Evolutionary conservation across 371 early-diverging fungal genomes (phyloP), one percentile per base, ranked within the genome.

Genomic region (Mycotypha africana): DNA sequence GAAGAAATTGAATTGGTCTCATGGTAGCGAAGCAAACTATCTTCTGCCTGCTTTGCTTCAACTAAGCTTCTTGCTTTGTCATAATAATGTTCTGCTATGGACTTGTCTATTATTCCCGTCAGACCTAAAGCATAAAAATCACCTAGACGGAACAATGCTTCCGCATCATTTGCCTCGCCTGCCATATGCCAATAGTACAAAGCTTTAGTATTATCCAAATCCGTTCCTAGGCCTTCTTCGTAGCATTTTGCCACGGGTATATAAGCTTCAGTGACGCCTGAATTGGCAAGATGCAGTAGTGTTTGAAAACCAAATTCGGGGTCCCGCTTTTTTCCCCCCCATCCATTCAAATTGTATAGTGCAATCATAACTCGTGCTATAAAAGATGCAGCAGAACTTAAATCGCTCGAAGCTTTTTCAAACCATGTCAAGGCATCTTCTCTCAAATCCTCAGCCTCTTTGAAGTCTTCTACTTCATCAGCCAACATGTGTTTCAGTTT

Each of bases 171-270:
- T 33, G 47, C 36, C 2, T 55, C 61, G n/a, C 58, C 64, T 14
- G 67, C 63, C 42, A 52, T 49, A 16, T 52, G 50, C 67, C 67
- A 67, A 31, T 51, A 67, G 1, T 26, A 28, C 9, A 58, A 25
- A 3, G 67, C 63, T 34, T 60, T 42, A 2, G n/a, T 21, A 42
- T 54, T 33, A 24, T 58, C 43, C 9, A 32, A 41, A 2, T 51
- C 52, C 25, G 36, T 35, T 8, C 63, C 52, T 10, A 54, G 34
- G 8, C 63, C 59, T 36, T 49, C 16, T 25, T 60, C 52, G 34
- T 60, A 60, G 17, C 61, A 60, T 26, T 39, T 41, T 8, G 61
- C 61, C 12, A 60, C 16, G 21, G 41, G 37, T 4, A 23, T 20
- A 24, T 48, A 49, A 0, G 56, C 61, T 25, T 51, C 56, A 4